Evolutionary conservation across 1,284 basidiomycete genomes (phyloP).

Genomic region (Sanghuangporus sanghuang): DNA sequence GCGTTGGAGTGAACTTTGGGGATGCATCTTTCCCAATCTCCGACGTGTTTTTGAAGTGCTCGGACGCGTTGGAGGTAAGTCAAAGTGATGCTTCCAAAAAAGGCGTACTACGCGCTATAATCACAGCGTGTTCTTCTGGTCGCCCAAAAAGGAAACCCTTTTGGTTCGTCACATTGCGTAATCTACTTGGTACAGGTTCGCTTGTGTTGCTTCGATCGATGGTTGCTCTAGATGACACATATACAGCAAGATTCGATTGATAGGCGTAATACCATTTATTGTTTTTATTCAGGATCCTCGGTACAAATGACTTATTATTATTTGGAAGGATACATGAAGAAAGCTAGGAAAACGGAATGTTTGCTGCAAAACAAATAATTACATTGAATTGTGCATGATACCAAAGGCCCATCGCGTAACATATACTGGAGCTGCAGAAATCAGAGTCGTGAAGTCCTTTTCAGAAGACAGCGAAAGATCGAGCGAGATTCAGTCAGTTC

Average conservation of each 20-base stretch:
- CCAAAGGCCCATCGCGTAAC: too few relatives aligned
- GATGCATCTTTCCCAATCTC: not conserved
- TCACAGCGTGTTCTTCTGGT: not conserved
- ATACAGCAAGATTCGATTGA: too few relatives aligned
- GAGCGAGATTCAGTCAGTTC: not conserved
- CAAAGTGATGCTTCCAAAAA: not conserved
- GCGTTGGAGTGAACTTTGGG: not conserved
- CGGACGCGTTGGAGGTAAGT: not conserved
- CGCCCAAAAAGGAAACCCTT: not conserved
- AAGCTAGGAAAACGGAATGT: too few relatives aligned
- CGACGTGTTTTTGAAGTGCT: not conserved
- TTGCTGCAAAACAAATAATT: too few relatives aligned
- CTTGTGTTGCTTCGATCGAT: not conserved
- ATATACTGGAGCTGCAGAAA: too few relatives aligned
- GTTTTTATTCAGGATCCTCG: too few relatives aligned
- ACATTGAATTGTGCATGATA: too few relatives aligned
- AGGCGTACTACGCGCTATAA: conserved; percentile 12
- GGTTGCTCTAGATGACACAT: not conserved
- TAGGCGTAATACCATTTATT: too few relatives aligned
- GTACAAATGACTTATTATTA: too few relatives aligned
- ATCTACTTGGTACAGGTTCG: not conserved
- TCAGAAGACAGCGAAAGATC: not conserved
- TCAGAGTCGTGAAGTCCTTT: not conserved
- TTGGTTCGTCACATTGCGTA: not conserved
- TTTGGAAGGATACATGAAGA: too few relatives aligned